Evolutionary conservation across 805 yeast genomes (phyloP), one percentile per base, ranked within the genome.

Genomic region (Starmerella apis): DNA sequence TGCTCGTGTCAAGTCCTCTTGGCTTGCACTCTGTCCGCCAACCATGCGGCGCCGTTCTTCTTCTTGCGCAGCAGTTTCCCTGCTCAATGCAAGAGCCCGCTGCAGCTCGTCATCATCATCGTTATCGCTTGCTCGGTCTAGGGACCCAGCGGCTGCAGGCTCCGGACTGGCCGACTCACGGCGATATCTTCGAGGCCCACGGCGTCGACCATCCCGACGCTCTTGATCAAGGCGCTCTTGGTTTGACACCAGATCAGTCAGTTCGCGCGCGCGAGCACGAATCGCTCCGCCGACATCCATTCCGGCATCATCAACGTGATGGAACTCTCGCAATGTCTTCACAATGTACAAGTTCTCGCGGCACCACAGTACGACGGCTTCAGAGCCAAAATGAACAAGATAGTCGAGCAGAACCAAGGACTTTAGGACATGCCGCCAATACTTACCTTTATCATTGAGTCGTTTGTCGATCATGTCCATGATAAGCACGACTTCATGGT

Each of bases 391-490:
- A 58, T 92, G 78, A 18, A 88, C 86, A 51, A 88, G 71, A 67
- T 81, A 90, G 61, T 88, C 96, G 58, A 90, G 73, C n/a, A 90
- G 80, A 1, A 94, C 83, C 54, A 90, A 72, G 1, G 95, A 81
- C 66, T 90, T 92, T 55, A 94, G 88, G 45, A 90, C 88, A 65
- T 90, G 98, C 57, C 95, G 77, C 96, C 96, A 90, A 68, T 90
- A 84, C 65, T 87, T 88, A 54, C 97, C 97, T 71, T 88, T 88
- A 64, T 90, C 97, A 63, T 90, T 90, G 56, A 90, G 70, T 56
- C 98, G 76, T 57, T 86, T 78, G 68, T 90, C 96, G 41, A 90
- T 68, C 81, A 90, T 86, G 62, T 90, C 96, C 94, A 90, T 84
- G 43, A 87, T 79, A 63, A 87, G 94, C 61, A 86, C 73, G 60